phyloP scores from a whole-genome alignment of 176 grass and related monocot species.

The Carex myosuroides region DNA sequence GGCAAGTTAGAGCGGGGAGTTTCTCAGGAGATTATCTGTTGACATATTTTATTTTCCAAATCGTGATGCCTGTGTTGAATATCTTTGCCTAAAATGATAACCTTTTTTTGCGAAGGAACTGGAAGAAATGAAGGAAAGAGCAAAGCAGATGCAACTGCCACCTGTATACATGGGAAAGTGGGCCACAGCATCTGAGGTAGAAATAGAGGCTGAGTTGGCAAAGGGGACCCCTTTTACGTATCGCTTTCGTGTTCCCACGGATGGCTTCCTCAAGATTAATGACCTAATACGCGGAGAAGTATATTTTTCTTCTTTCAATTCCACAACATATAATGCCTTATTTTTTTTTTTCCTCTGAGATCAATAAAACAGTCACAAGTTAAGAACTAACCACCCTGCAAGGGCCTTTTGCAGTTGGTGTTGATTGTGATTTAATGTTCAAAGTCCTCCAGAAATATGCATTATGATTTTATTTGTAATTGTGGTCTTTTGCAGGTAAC shows the following conservation, averaged over 20 bases:
- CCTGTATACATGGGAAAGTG: slow-evolving; percentile 94
- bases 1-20: neutral
- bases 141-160: slow-evolving; percentile 75
- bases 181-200: slow-evolving; percentile 64
- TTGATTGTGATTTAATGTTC: neutral
- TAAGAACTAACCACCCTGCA: neutral
- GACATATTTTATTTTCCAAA: neutral
- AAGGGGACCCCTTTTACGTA: slow-evolving; percentile 89
- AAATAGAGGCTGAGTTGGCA: slow-evolving; percentile 61
- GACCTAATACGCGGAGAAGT: slow-evolving; percentile 97
- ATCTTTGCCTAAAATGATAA: neutral
- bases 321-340: neutral
- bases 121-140: slow-evolving; percentile 92
- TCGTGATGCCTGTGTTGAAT: neutral
- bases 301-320: slow-evolving; percentile 6
- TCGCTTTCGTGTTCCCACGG: slow-evolving; percentile 75
- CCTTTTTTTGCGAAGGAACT: slow-evolving; percentile 52
- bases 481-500: neutral
- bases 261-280: slow-evolving; percentile 75
- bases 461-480: neutral
- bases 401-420: neutral
- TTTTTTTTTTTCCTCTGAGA: neutral
- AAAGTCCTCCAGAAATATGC: neutral
- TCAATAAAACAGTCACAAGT: neutral
- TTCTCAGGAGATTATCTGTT: neutral